These are phyloP conservation scores for Trichosporon inkin DNA, from an alignment of 1,284 basidiomycete species.

Conservation along the genomic window DNA sequence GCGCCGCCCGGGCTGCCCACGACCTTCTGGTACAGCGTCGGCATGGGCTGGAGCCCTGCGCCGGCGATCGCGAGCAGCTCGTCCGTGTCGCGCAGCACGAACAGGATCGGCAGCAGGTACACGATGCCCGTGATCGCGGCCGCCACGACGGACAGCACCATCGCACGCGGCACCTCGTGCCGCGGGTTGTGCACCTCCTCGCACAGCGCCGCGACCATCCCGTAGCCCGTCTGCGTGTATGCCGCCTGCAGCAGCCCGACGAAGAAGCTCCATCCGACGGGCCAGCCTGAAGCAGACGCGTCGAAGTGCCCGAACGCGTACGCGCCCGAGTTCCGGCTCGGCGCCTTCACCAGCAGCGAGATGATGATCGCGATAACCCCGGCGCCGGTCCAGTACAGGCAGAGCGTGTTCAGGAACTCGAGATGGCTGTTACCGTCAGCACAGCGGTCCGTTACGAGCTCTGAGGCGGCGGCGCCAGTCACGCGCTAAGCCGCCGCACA, in stretches of 20 bases:
- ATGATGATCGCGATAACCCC: constrained; percentile 52
- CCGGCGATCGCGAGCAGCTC: constrained; percentile 40
- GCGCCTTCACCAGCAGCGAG: constrained; percentile 49
- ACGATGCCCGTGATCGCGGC: constrained; percentile 52
- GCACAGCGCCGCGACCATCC: constrained; percentile 50
- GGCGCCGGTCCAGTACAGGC: constrained; percentile 52
- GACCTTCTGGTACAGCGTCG: constrained; percentile 51
- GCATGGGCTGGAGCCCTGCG: constrained; percentile 52
- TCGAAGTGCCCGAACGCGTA: constrained; percentile 45
- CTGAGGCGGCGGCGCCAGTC: neutral
- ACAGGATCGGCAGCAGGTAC: constrained; percentile 52
- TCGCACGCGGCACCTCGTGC: constrained; percentile 48
- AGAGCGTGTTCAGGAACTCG: constrained; percentile 47
- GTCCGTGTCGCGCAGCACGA: constrained; percentile 48
- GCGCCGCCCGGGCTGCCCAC: constrained; percentile 51
- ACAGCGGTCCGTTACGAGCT: neutral
- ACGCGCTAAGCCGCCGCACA: too few relatives aligned
- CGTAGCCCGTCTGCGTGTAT: constrained; percentile 48
- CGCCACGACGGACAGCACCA: constrained; percentile 51
- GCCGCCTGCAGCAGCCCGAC: constrained; percentile 37
- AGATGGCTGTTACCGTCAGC: constrained; percentile 30
- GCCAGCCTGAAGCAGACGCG: constrained; percentile 21
- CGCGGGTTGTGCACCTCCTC: constrained; percentile 51
- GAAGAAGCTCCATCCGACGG: constrained; percentile 21
- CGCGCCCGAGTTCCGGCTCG: constrained; percentile 46